Evolutionary conservation across 106 monocot species (phyloP), one percentile per base, ranked within the genome.

Genomic region (Dendrobium huoshanense): DNA sequence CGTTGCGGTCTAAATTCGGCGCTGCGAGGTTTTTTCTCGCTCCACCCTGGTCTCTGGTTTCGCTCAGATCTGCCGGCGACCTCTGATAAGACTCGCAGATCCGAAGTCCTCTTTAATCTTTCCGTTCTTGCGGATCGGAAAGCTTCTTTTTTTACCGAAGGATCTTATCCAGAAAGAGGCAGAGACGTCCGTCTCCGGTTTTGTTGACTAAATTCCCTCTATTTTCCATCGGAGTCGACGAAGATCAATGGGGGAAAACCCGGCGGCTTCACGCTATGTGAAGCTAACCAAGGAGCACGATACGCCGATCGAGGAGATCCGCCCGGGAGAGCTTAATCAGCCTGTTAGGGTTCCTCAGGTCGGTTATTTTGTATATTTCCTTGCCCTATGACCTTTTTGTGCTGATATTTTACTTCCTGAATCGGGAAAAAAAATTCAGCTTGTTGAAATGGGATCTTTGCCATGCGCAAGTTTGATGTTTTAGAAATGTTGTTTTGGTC

Each of bases 281-380:
- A 95, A 95, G 91, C 86, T 93, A 59, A 89, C 89, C 27, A 95
- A 82, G 82, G 82, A 82, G 29, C 82, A 82, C 9, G 82, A 82
- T 67, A 18, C 77, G 45, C 77, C 82, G 41, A 45, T 77, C 43
- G 82, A 82, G 77, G 82, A 82, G 76, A 82, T 82, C 42, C 82
- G 64, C 42, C 82, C 82, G 1, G 82, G 82, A 45, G 82, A 82
- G 77, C 82, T 82, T 76, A 82, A 82, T 67, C 82, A 82, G 77
- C 82, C 82, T 16, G 82, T 82, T 67, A 76, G 82, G 67, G 77
- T 82, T 82, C 82, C 82, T 42, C 82, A 82, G 82, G 77, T 82
- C 45, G 24, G 48, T 49, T 6, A 43, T 49, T 76, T 24, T 13
- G 48, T 15, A 27, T 48, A 49, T 15, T 70, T 15, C 37, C 61